Evolutionary conservation across 1,284 basidiomycete genomes (phyloP), one percentile per base, ranked within the genome.

Genomic region (Neonothopanus nambi): DNA sequence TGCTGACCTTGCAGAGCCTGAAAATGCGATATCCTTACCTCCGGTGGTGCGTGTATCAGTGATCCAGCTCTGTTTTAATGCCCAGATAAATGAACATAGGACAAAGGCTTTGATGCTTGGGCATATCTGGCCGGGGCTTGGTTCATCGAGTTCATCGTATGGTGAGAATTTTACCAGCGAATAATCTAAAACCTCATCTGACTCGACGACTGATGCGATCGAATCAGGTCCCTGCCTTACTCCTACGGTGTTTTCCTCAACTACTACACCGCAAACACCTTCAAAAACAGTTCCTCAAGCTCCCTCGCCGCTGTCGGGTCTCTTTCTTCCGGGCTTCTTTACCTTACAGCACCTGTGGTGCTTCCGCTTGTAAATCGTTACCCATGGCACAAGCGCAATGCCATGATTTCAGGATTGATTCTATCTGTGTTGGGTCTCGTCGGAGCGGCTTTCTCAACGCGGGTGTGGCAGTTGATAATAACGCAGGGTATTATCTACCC

Each of bases 221-320:
- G 30, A n/a, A 18, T n/a, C 26, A 57, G 55, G 56, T 48, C 52
- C 17, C 41, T 48, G 21, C 56, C 56, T n/a, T 57, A 52, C 44
- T 57, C 56, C 11, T 57, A 55, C 24, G 56, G 56, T 6, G 48
- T 57, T 17, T 55, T 55, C 40, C 49, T 57, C 45, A 49, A 57
- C 35, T 54, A 55, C 44, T 57, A 57, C 44, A 47, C 48, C 3
- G 55, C 52, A 15, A 37, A 51, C 28, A 30, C 28, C 11, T 56
- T 55, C 33, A 24, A 33, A n/a, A 21, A 44, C 15, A 30, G 33
- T 23, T 51, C 56, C 18, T 36, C 52, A 9, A 23, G 37, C 24
- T 36, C 45, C 15, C 52, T 57, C 17, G 53, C 56, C 24, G 20
- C 55, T 30, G 53, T 55, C 4, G 56, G 56, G 2, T 54, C 56